These are phyloP conservation scores for Sugiyamaella americana DNA, from an alignment of 805 yeast species.

Conservation along the genomic window DNA sequence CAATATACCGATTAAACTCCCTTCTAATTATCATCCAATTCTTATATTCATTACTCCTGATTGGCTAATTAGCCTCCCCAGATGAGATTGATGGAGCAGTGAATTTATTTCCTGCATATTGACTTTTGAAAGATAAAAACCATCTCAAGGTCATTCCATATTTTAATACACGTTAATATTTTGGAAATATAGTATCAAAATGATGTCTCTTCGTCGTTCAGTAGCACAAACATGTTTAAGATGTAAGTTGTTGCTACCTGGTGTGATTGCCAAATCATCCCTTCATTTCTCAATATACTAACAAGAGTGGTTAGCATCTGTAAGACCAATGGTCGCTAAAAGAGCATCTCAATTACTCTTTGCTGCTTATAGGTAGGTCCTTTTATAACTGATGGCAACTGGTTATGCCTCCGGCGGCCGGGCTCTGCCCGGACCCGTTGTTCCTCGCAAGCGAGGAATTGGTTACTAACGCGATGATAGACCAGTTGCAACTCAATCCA, in stretches of 20 bases:
- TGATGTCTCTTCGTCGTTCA: slow-evolving; percentile 8
- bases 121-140: neutral
- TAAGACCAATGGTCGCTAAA: slow-evolving; percentile 15
- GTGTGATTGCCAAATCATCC: too few relatives aligned
- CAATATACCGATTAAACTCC: neutral
- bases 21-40: neutral
- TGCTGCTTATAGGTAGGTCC: slow-evolving; percentile 13
- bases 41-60: neutral
- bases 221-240: slow-evolving; percentile 7
- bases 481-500: slow-evolving; percentile 37
- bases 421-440: slow-evolving; percentile 1
- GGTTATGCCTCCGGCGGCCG: too few relatives aligned
- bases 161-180: too few relatives aligned
- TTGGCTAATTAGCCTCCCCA: neutral
- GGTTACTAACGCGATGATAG: slow-evolving; percentile 1
- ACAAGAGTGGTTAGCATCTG: slow-evolving; percentile 8
- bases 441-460: neutral
- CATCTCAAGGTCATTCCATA: neutral
- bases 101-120: neutral
- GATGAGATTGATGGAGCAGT: neutral
- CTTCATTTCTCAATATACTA: neutral
- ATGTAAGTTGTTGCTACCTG: slow-evolving; percentile 7
- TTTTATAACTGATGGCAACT: neutral
- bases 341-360: slow-evolving; percentile 18
- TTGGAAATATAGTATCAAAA: neutral